A percentile compares a stretch with the other conserved stretches of the same genome.
Conservation (phyloP, 2,329 filamentous ascomycete species). For the Fusarium xylarioides region DNA sequence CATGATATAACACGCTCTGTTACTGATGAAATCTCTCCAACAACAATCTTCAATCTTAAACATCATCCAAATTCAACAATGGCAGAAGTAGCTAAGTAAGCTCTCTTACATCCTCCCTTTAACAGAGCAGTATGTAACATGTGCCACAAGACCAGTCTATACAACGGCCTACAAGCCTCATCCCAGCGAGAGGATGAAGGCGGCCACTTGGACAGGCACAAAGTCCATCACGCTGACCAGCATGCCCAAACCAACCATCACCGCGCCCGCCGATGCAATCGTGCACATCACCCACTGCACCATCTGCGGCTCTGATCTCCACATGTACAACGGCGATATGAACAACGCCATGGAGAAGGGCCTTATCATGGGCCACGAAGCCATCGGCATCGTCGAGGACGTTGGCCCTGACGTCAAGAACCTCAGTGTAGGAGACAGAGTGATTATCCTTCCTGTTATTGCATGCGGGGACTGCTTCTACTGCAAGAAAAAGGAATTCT, state of each 20-base stretch:
- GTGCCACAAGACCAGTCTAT: neutral
- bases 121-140: neutral
- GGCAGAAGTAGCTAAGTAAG: neutral
- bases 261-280: neutral
- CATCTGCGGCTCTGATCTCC: neutral
- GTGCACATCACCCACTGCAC: slow-evolving; percentile 8
- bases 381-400: slow-evolving; percentile 1
- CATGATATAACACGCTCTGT: neutral
- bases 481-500: neutral
- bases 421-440: neutral
- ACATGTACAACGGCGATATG: slow-evolving; percentile 1
- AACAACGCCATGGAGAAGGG: slow-evolving; percentile 9
- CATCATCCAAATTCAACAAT: neutral
- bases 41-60: neutral
- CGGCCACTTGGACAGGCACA: neutral
- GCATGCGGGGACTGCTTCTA: neutral
- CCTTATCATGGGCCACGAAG: slow-evolving; percentile 2
- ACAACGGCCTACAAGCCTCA: neutral
- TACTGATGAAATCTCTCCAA: accelerated
- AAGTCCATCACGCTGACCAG: neutral
- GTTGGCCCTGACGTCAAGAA: neutral
- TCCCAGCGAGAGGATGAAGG: neutral
- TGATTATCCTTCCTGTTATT: neutral
- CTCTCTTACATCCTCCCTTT: neutral
- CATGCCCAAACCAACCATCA: neutral